Evolutionary conservation across 768 basidiomycete species (phyloP).

Genomic region (Amanita rubescens): DNA sequence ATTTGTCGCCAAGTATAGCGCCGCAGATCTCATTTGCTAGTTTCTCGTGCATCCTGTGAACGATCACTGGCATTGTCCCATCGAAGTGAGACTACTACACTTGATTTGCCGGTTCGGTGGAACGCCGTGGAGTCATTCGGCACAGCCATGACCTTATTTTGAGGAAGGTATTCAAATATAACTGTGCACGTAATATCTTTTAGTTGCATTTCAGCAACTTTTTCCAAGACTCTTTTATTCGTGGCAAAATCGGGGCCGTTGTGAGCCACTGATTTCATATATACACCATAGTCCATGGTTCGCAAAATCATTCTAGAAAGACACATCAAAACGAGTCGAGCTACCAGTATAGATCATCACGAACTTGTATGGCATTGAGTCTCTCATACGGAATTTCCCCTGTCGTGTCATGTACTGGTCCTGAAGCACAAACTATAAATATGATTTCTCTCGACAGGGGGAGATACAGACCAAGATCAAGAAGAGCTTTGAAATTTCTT

Average conservation of each 20-base stretch:
- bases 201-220: slow-evolving; percentile 13
- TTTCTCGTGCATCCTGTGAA: slow-evolving; percentile 21
- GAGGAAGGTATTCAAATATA: slow-evolving; percentile 38
- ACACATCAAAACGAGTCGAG: not conserved
- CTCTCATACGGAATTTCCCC: slow-evolving; percentile 41
- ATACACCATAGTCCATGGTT: slow-evolving; percentile 30
- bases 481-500: slow-evolving; percentile 24
- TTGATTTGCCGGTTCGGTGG: slow-evolving; percentile 27
- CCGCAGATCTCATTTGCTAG: slow-evolving; percentile 23
- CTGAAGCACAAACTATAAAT: slow-evolving; percentile 17
- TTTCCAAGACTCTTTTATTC: slow-evolving; percentile 23
- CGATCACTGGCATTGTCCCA: slow-evolving; percentile 27
- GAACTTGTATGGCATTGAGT: slow-evolving; percentile 34
- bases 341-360: not conserved
- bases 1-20: slow-evolving; percentile 22
- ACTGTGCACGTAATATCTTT: slow-evolving; percentile 11
- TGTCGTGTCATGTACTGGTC: slow-evolving; percentile 32
- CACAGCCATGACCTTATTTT: slow-evolving; percentile 27
- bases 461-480: slow-evolving; percentile 33
- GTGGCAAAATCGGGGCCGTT: slow-evolving; percentile 19
- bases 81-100: slow-evolving; percentile 24
- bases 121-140: slow-evolving; percentile 30
- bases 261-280: slow-evolving; percentile 37
- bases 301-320: slow-evolving; percentile 28
- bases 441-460: not conserved